Conservation (phyloP, 768 basidiomycete genomes). For the Obba rivulosa region DNA sequence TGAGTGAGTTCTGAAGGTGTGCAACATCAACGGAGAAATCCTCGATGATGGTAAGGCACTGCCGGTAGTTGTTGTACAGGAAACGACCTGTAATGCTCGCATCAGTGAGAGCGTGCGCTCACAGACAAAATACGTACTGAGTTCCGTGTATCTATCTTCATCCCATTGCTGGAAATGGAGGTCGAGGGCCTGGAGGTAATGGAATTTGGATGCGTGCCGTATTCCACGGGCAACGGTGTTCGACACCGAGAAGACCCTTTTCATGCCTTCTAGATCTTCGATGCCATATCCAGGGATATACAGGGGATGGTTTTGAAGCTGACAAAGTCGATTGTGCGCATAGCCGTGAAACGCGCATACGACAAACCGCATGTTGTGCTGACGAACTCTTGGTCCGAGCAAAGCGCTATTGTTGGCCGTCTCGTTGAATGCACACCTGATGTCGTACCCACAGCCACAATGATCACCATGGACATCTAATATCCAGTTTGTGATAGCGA, state of each 20-base stretch:
- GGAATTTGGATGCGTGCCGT: constrained; percentile 13
- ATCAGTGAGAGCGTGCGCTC: too few species aligned
- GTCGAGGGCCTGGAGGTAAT: constrained; percentile 8
- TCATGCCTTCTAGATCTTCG: constrained; percentile 16
- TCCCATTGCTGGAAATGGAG: constrained; percentile 17
- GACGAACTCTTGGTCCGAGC: too few species aligned
- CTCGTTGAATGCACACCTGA: constrained; percentile 12
- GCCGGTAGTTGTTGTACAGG: constrained; percentile 3
- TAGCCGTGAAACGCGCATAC: constrained; percentile 15
- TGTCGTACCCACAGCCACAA: constrained; percentile 9
- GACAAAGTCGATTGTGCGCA: constrained; percentile 16
- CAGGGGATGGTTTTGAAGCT: constrained; percentile 14
- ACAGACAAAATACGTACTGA: constrained; percentile 3
- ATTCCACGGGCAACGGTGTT: constrained; percentile 10
- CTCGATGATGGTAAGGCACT: constrained; percentile 1
- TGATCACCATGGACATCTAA: background rate
- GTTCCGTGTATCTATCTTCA: constrained; percentile 13
- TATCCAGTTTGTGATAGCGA: constrained; percentile 8
- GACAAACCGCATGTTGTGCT: too few species aligned
- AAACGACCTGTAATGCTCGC: background rate
- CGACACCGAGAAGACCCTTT: constrained; percentile 13
- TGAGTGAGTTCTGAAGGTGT: background rate
- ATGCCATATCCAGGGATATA: constrained; percentile 10
- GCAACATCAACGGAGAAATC: background rate
- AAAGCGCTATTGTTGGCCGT: constrained; percentile 10